Evolutionary conservation across 495 filamentous ascomycete genomes (phyloP).

Genomic region (Aspergillus incahuasiensis): DNA sequence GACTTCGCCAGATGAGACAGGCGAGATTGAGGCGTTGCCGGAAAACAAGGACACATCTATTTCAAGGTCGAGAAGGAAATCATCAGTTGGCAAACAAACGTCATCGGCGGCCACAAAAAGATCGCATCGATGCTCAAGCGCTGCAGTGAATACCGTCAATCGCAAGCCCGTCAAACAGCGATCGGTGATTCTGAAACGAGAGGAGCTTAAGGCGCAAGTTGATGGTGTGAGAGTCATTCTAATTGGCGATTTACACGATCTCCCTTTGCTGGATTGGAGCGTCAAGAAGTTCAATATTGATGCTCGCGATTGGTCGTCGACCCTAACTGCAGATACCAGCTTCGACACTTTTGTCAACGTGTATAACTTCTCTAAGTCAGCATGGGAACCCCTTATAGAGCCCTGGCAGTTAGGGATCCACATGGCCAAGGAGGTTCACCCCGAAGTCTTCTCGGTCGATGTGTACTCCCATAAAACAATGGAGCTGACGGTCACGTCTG

Average conservation of each 20-base stretch:
- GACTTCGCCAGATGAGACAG: slow-evolving; percentile 39
- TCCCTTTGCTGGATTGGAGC: slow-evolving; percentile 90
- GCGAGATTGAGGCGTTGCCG: slow-evolving; percentile 59
- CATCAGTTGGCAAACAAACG: slow-evolving; percentile 59
- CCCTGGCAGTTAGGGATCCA: slow-evolving; percentile 94
- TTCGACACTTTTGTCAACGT: slow-evolving; percentile 93
- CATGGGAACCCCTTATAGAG: slow-evolving; percentile 95
- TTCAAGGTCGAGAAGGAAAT: slow-evolving; percentile 51
- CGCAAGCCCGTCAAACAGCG: slow-evolving; percentile 23
- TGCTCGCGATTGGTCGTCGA: slow-evolving; percentile 85
- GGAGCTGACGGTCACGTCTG: slow-evolving; percentile 88
- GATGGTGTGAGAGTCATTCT: slow-evolving; percentile 90
- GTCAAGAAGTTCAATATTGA: slow-evolving; percentile 83
- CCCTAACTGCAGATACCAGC: slow-evolving; percentile 78
- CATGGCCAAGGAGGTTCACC: slow-evolving; percentile 71
- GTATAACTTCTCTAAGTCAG: slow-evolving; percentile 98
- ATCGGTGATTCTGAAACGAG: slow-evolving; percentile 63
- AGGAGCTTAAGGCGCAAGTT: slow-evolving; percentile 77
- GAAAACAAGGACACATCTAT: slow-evolving; percentile 52
- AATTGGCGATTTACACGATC: slow-evolving; percentile 91
- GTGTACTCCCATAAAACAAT: slow-evolving; percentile 82
- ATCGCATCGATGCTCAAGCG: slow-evolving; percentile 33
- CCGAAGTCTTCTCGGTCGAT: slow-evolving; percentile 75
- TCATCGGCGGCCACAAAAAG: slow-evolving; percentile 52
- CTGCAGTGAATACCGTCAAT: slow-evolving; percentile 28